Percentiles rank a stretch among this genome's conserved stretches.
These are phyloP conservation scores for Trypanosomatidae sp. DNA, from an alignment of 208 protist species.

Conservation along the genomic window DNA sequence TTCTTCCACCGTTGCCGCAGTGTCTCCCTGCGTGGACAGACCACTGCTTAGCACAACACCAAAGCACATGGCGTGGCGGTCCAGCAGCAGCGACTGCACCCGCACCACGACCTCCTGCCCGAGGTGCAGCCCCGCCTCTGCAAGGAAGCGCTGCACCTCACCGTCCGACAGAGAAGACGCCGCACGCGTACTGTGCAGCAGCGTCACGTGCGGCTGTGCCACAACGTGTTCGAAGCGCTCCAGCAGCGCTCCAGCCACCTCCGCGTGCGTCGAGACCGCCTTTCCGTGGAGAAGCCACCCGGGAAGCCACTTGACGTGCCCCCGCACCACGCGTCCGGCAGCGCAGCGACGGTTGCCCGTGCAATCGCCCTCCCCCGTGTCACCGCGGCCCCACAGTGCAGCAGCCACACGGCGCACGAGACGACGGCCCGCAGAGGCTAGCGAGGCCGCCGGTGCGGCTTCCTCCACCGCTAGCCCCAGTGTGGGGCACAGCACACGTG, in stretches of 20 bases:
- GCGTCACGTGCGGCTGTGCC: slow-evolving; percentile 56
- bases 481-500: neutral
- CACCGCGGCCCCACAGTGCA: slow-evolving; percentile 7
- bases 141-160: too few relatives aligned
- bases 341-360: neutral
- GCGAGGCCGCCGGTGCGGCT: neutral
- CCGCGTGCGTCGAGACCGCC: neutral
- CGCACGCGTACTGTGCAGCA: too few relatives aligned
- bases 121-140: slow-evolving; percentile 10
- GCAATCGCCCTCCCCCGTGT: too few relatives aligned
- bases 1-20: neutral
- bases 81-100: slow-evolving; percentile 55
- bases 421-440: neutral
- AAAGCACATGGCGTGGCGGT: slow-evolving; percentile 70
- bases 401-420: slow-evolving; percentile 1
- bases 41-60: slow-evolving; percentile 14
- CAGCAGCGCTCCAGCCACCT: slow-evolving; percentile 24
- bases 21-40: slow-evolving; percentile 1
- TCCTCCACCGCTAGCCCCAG: neutral
- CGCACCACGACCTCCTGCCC: slow-evolving; percentile 42
- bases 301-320: slow-evolving; percentile 70
- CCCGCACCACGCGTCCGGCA: slow-evolving; percentile 28
- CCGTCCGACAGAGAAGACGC: too few relatives aligned
- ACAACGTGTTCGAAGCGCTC: slow-evolving; percentile 53
- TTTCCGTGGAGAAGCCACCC: slow-evolving; percentile 63